Evolutionary conservation across 2,329 filamentous ascomycete species (phyloP), one percentile per base, ranked within the genome.

Genomic region (Calonectria montana): DNA sequence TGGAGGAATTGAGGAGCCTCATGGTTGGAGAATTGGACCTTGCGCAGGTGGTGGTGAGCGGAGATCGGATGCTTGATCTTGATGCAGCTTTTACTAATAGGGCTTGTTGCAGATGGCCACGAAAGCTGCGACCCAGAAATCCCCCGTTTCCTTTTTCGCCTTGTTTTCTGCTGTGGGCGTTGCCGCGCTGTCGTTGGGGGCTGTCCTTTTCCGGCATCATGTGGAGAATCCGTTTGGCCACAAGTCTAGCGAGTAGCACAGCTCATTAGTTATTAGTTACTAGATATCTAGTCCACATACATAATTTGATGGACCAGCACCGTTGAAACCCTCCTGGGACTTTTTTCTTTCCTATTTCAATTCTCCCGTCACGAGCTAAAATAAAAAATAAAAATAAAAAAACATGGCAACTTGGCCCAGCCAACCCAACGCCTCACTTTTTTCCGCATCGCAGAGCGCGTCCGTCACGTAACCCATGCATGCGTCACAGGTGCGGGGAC

Each of bases 131-230:
- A 45, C 39, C 2, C 57, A 47, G 27, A 65, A 61, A n/a, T 21
- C 50, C 13, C 29, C 45, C 25, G 48, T 63, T 27, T 69, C 65
- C 8, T 25, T 37, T n/a, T 23, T 45, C 3, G 39, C 57, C 6
- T 25, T 71, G 29, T 3, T 67, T 13, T 71, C 69, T 18, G 69
- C 57, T 3, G 47, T 25, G 18, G 57, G 64, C 15, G 47, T 63
- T n/a, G 53, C 31, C 13, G 69, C 65, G 8, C 13, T 67, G 37
- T 71, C 69, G 9, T 27, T 66, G 7, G 69, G 69, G 55, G 55
- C 63, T 10, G 45, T 71, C n/a, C 57, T 71, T 48, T 57, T 71
- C 45, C 64, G 64, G 21, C 37, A 55, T 18, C 69, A 71, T n/a
- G 57, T 71, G 25, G 55, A 64, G 55, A 63, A 31, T 29, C 39